Evolutionary conservation across 2,329 filamentous ascomycete species (phyloP), one percentile per base, ranked within the genome.

Genomic region (Claviceps purpurea): DNA sequence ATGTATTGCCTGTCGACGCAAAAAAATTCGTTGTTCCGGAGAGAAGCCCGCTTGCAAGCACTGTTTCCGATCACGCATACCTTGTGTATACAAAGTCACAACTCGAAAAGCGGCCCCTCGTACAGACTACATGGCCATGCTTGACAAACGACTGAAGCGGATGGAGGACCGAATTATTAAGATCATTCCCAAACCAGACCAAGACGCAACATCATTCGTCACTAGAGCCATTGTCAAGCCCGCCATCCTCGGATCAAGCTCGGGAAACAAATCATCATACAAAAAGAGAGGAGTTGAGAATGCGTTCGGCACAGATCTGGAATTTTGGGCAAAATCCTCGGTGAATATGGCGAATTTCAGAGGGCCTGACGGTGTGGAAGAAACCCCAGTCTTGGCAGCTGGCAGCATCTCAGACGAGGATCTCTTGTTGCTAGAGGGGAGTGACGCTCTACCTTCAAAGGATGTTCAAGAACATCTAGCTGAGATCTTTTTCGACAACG

Each of bases 121-220:
- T 50, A 97, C 93, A 18, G 93, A 97, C 68, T 97, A 97, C 68
- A 97, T 97, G 93, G 89, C 90, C 43, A 97, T 97, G 89, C 72
- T 97, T 60, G 93, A 97, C 70, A 96, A 95, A 70, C 80, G 93
- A 50, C 68, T 97, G 58, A 96, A 95, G 73, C 78, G 91, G 53
- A 97, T 97, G 93, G 93, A 98, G 68, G 91, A 97, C 62, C 84
- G 91, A 52, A 93, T 97, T 56, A 94, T 97, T 70, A 95, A 95
- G 66, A 85, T 91, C 54, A 85, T 97, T 30, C 91, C 93, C 0
- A 95, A 91, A 64, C 79, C 88, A 43, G 89, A 94, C 57, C 78
- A 87, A 56, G 82, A 85, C 43, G 73, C 80, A 26, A 65, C 84
- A 54, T 72, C 77, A 8, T 74, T 77, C 7, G 84, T 95, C 40